phyloP scores from a whole-genome alignment of 352 stramenopile genomes.

The Pythium aristosporum region DNA sequence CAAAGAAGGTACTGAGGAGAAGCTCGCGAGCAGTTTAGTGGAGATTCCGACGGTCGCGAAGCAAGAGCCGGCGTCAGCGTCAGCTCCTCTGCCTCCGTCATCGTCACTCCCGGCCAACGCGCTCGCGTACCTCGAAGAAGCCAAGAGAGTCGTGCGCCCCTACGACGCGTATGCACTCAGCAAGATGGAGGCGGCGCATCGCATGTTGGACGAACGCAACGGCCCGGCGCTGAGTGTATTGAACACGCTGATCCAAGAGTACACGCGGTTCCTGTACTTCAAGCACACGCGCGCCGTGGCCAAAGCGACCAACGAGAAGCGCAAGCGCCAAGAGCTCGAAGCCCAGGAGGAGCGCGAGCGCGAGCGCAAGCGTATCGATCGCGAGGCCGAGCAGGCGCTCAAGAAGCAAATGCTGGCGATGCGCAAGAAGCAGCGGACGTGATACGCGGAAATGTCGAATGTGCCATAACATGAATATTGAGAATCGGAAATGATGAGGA shows the following conservation, averaged over 20 bases:
- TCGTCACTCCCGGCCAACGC: slow-evolving; percentile 7
- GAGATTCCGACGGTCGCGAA: not conserved
- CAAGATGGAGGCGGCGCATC: slow-evolving; percentile 59
- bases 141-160: slow-evolving; percentile 55
- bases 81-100: not conserved
- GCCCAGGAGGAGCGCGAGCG: slow-evolving; percentile 54
- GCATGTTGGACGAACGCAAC: slow-evolving; percentile 54
- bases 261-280: slow-evolving; percentile 82
- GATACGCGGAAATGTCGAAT: not conserved
- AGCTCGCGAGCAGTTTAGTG: not conserved
- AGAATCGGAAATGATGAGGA: not conserved
- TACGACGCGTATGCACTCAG: slow-evolving; percentile 71
- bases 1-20: not conserved
- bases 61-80: not conserved
- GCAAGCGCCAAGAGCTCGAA: slow-evolving; percentile 66
- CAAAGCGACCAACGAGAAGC: slow-evolving; percentile 67
- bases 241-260: slow-evolving; percentile 74
- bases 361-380: slow-evolving; percentile 65
- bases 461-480: too few relatives aligned
- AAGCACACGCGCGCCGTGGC: slow-evolving; percentile 79
- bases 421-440: slow-evolving; percentile 65
- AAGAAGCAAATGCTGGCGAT: slow-evolving; percentile 83
- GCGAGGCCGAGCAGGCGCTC: slow-evolving; percentile 62
- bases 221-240: slow-evolving; percentile 67
- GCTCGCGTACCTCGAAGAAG: slow-evolving; percentile 54